Evolutionary conservation across 768 basidiomycete species (phyloP), one percentile per base, ranked within the genome.

Genomic region (Polyporus arcularius): DNA sequence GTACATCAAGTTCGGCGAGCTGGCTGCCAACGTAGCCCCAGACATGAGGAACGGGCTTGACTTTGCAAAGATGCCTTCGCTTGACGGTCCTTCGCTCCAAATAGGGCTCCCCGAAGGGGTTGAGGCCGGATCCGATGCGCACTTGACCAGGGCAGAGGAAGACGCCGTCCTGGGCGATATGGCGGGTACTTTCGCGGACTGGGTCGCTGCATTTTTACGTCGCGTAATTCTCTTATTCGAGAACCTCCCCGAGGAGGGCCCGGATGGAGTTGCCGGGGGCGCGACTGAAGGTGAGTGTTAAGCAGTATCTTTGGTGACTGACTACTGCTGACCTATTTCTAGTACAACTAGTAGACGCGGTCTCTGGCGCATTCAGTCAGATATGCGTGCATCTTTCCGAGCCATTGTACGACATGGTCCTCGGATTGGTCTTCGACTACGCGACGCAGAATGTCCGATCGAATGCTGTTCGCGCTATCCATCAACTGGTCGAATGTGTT

Each of bases 401-500:
- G 43, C 80, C 84, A 2, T 77, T 94, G 21, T 94, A 86, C 71
- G 89, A 93, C 67, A 79, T 91, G 62, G 91, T 89, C 4, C 76
- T 95, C 48, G 88, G 92, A 66, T 86, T 94, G 80, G 84, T 95
- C 57, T 90, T 81, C 71, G 87, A 94, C 69, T 94, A 94, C 68
- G 87, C 88, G 15, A 90, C 87, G 66, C 86, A 85, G 14, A 89
- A 86, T 62, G 88, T 92, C 30, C 87, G 92, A 28, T 81, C 91
- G 28, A 96, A 95, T 72, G 89, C 92, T 26, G 90, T 94, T 45
- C 85, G 91, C 57, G 91, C 89, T 3, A 89, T 95, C 30, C 91
- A 94, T 67, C 88, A 92, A 65, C 79, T 97, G 4, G 89, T 95
- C 38, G 87, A 90, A 73, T 92, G 90, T 68, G 83, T 96, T 26